Evolutionary conservation across 2,329 filamentous ascomycete species (phyloP), one percentile per base, ranked within the genome.

Genomic region (Hypoxylon sp.): DNA sequence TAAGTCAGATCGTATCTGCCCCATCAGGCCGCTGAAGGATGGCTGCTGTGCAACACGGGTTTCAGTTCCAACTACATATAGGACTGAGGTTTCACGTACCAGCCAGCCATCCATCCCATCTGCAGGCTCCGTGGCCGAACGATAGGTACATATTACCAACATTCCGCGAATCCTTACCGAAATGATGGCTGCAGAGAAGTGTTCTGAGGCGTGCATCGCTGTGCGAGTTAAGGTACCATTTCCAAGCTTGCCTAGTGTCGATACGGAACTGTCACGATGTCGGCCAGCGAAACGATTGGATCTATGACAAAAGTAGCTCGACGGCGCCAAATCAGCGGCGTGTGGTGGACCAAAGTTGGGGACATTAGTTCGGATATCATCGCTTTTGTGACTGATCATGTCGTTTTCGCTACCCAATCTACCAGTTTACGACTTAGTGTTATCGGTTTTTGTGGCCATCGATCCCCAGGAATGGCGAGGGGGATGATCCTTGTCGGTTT

Each of bases 31-130:
- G 47, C 43, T 27, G 40, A 38, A 58, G 44, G 43, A 55, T 51
- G 12, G 45, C 31, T 51, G 51, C 20, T 43, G 47, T 40, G 48
- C 43, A 51, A 58, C 51, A 31, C 21, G n/a, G 26, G 47, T 52
- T 58, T 55, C 48, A 40, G 34, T 47, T 29, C 47, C 34, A 58
- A 52, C 43, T 43, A 43, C 45, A 45, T 51, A 45, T 45, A n/a
- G n/a, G n/a, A n/a, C n/a, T n/a, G n/a, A 27, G 46, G 34, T 41
- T 37, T 31, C 35, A 23, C 37, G 25, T 38, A 21, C 47, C 44
- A 49, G 49, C 47, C 51, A 55, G 47, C 21, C 15, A 13, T 29
- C 16, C n/a, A n/a, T n/a, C n/a, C n/a, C n/a, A n/a, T n/a, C n/a
- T 48, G 47, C 46, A 48, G 55, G 36, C 43, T 51, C 55, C n/a